Base-by-base conservation (phyloP, 345 rosid genomes). In the Odontarrhena argentea region DNA sequence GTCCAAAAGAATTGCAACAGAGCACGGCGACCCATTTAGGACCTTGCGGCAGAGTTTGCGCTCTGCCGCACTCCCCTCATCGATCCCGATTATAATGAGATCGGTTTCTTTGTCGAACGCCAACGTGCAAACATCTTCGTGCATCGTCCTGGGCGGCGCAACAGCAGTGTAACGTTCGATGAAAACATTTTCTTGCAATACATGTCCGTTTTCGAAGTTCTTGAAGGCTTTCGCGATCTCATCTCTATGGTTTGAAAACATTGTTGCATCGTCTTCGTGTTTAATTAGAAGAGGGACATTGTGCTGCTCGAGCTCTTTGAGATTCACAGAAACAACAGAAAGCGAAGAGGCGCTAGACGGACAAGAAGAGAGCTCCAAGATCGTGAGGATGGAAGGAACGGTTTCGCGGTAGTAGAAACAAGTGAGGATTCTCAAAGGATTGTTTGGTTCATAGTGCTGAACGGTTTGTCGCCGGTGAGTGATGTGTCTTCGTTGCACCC, bases 111-210 rank as follows among this genome's bases (percentile, higher is more conserved):
- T 79, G 8, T 68, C 77, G 4, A 74, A 59, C 4, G 82, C 81
- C 76, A 76, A 18, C 0, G 77, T 32, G 36, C 82, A 78, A 4
- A 79, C 63, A 2, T 79, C 79, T 9, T 79, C 81, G n/a, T 81
- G 81, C 77, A 81, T 70, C 0, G 78, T 70, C 11, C 54, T 41
- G 11, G 13, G 58, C 11, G 81, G 82, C 6, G 79, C 77, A 34
- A 71, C 48, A 1, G 77, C 76, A 3, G 81, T 71, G 73, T 1
- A 79, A 51, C 79, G 71, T 15, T 68, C 58, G 8, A 68, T 9
- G 13, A 34, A 36, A 10, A 68, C 35, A 10, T 59, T 14, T 47
- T 49, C 25, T 10, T 58, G 34, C 35, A 26, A 11, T 14, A 37
- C 3, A 12, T 68, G 72, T 11, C 32, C n/a, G 25, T 22, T 38